A percentile compares a stretch with the other conserved stretches of the same genome.
Conservation (phyloP, 495 filamentous ascomycete genomes). For the Margaritispora aquatica region DNA sequence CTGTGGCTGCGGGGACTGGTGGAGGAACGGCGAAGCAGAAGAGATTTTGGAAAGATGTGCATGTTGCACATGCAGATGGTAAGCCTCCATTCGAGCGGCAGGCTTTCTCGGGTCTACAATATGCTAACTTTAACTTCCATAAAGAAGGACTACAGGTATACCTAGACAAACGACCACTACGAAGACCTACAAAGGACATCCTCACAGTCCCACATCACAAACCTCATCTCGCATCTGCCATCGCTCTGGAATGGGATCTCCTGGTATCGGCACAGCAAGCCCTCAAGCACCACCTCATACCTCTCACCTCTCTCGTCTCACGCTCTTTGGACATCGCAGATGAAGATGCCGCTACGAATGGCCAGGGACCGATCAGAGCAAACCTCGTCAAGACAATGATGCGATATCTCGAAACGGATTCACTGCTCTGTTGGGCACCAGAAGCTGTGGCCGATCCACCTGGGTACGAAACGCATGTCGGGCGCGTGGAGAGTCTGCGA, state of each 20-base stretch:
- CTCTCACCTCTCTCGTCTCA: constrained; percentile 77
- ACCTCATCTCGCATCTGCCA: constrained; percentile 72
- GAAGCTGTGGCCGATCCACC: constrained; percentile 37
- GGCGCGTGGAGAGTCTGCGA: constrained; percentile 48
- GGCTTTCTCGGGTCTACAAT: not conserved
- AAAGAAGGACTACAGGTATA: constrained; percentile 63
- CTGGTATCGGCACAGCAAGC: constrained; percentile 75
- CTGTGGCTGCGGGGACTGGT: constrained; percentile 29
- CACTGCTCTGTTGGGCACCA: constrained; percentile 86
- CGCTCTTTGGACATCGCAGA: constrained; percentile 72
- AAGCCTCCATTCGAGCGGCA: not conserved
- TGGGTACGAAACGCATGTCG: constrained; percentile 21
- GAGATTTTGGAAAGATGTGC: constrained; percentile 81
- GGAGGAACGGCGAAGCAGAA: constrained; percentile 46
- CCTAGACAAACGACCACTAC: constrained; percentile 75
- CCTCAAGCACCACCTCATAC: constrained; percentile 71
- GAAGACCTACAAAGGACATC: constrained; percentile 63
- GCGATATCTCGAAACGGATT: constrained; percentile 88
- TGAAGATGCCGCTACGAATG: constrained; percentile 38
- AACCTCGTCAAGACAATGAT: constrained; percentile 62
- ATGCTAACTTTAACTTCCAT: not conserved
- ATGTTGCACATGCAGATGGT: constrained; percentile 53
- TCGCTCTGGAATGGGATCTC: constrained; percentile 90
- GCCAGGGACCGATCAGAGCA: constrained; percentile 37
- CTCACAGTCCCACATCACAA: constrained; percentile 69